phyloP scores from a whole-genome alignment of 1,139 yeast species.

The Suhomyces taliae region DNA sequence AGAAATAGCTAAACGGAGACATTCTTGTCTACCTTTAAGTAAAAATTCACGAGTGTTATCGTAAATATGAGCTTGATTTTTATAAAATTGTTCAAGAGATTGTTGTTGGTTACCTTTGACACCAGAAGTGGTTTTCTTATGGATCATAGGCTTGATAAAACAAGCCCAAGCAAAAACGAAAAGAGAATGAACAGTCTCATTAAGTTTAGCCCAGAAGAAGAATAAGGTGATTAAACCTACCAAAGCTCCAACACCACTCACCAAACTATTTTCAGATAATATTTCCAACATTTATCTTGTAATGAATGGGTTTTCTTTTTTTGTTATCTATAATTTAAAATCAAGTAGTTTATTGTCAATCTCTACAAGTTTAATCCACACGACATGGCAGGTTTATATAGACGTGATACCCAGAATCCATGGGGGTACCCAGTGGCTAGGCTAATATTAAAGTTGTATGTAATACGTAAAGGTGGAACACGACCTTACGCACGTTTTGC shows the following conservation, averaged over 20 bases:
- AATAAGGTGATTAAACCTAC: constrained; percentile 3
- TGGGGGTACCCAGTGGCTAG: neutral
- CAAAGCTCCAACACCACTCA: neutral
- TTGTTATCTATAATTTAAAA: neutral
- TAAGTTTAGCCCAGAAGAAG: constrained; percentile 19
- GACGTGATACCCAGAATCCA: neutral
- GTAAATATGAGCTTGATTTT: constrained; percentile 73
- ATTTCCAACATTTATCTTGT: neutral
- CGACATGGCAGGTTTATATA: neutral
- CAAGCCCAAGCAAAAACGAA: constrained; percentile 54
- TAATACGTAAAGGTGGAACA: neutral
- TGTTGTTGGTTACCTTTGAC: constrained; percentile 56
- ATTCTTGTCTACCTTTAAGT: constrained; percentile 69
- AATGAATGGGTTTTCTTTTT: too few relatives aligned
- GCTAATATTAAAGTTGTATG: neutral
- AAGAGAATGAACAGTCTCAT: constrained; percentile 30
- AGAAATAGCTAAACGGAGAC: constrained; percentile 57
- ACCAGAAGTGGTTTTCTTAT: constrained; percentile 27
- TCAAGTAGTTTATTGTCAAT: neutral
- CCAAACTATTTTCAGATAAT: neutral
- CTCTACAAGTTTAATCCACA: neutral
- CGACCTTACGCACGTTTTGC: constrained; percentile 3
- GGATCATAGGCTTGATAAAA: constrained; percentile 65
- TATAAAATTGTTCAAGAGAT: constrained; percentile 69
- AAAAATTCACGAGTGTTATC: constrained; percentile 66